Conservation (phyloP, 2,329 filamentous ascomycete genomes). For the Alternaria ethzedia region DNA sequence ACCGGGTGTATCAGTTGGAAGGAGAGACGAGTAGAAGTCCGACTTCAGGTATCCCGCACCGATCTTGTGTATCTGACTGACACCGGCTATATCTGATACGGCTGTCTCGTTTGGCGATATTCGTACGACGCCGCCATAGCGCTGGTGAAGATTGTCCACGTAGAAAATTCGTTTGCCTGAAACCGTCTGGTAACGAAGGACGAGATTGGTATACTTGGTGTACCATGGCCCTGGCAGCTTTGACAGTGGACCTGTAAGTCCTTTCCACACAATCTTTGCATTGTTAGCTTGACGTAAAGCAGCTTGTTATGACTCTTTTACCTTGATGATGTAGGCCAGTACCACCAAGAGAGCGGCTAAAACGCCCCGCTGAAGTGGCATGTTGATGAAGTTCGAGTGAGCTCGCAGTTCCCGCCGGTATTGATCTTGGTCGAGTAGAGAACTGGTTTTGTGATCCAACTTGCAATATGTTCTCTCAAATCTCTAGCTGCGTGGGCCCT, state of each 20-base stretch:
- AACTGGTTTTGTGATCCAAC: neutral
- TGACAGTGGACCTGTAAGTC: constrained; percentile 8
- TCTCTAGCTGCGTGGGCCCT: neutral
- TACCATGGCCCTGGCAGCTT: constrained; percentile 41
- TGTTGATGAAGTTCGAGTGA: neutral
- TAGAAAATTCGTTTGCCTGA: constrained; percentile 48
- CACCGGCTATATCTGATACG: constrained; percentile 25
- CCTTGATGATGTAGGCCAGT: neutral
- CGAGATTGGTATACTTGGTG: constrained; percentile 35
- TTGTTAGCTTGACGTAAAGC: neutral
- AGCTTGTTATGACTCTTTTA: neutral
- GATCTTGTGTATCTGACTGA: constrained; percentile 40
- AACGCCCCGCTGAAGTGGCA: neutral
- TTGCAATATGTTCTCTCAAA: neutral
- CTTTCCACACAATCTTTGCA: constrained; percentile 1
- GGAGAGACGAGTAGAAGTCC: constrained; percentile 45
- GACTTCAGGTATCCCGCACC: constrained; percentile 52
- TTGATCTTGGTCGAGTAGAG: neutral
- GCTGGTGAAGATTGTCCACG: constrained; percentile 46
- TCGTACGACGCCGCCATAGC: constrained; percentile 37
- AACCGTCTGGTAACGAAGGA: constrained; percentile 46
- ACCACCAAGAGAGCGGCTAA: neutral
- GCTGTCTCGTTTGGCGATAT: constrained; percentile 33
- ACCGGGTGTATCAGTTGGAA: constrained; percentile 18
- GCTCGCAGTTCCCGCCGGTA: neutral